These are phyloP conservation scores for Lecanicillium sp. DNA, from an alignment of 2,329 filamentous ascomycete species.

Conservation along the genomic window DNA sequence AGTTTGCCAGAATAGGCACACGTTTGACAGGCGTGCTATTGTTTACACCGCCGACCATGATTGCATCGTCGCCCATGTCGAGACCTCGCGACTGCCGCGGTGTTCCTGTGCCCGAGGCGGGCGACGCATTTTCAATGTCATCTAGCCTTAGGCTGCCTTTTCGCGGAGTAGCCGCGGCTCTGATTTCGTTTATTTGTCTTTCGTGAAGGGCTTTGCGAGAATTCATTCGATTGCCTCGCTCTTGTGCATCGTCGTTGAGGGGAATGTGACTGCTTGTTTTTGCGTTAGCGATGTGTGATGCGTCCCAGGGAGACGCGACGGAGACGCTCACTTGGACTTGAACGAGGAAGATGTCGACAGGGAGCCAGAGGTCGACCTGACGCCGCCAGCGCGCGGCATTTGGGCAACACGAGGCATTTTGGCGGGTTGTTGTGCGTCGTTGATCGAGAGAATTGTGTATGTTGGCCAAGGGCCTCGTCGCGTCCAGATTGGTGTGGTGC, in stretches of 20 bases:
- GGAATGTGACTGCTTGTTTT: constrained; percentile 47
- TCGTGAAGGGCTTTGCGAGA: constrained; percentile 84
- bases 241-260: constrained; percentile 87
- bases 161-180: constrained; percentile 59
- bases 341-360: too few relatives aligned
- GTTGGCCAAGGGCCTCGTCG: constrained; percentile 4
- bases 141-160: constrained; percentile 53
- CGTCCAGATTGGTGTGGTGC: constrained; percentile 7
- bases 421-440: constrained; percentile 1
- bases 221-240: constrained; percentile 82
- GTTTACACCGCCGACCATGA: constrained; percentile 62
- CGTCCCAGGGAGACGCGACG: neutral
- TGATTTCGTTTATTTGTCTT: constrained; percentile 85
- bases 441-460: neutral
- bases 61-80: constrained; percentile 47
- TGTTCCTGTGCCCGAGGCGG: constrained; percentile 46
- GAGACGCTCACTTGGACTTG: neutral
- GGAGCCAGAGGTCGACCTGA: constrained; percentile 38
- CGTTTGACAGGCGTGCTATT: constrained; percentile 93
- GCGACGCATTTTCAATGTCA: constrained; percentile 48
- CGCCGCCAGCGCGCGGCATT: constrained; percentile 39
- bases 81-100: constrained; percentile 29
- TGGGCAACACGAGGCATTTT: constrained; percentile 53
- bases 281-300: neutral
- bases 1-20: constrained; percentile 91